phyloP scores from a whole-genome alignment of 23 red algal species.

The Agarophyton chilense region DNA sequence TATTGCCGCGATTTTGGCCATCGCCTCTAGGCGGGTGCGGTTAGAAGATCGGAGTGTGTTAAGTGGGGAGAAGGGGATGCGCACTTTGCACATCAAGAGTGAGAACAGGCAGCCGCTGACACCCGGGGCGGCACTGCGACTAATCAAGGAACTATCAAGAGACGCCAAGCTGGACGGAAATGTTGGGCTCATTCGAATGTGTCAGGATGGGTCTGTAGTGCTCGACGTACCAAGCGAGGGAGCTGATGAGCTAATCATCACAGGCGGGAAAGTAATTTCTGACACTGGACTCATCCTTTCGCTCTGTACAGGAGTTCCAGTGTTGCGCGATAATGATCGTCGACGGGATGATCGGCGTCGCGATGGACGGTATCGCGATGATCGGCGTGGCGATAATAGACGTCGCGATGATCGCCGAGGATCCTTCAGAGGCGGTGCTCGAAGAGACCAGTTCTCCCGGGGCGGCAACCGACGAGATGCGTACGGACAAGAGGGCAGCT shows the following conservation, averaged over 20 bases:
- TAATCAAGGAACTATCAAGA: constrained; percentile 66
- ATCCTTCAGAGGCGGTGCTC: neutral
- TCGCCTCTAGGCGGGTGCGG: constrained; percentile 64
- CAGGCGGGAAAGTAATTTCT: constrained; percentile 19
- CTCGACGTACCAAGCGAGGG: constrained; percentile 78
- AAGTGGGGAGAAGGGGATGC: constrained; percentile 82
- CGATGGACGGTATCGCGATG: constrained; percentile 30
- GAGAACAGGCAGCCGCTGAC: neutral
- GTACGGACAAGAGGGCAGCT: neutral
- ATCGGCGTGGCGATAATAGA: neutral
- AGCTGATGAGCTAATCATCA: constrained; percentile 44
- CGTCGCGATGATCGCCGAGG: constrained; percentile 40
- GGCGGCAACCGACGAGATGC: constrained; percentile 34
- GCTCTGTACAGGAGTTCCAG: constrained; percentile 45
- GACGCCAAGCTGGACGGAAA: constrained; percentile 25
- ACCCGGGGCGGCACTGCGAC: constrained; percentile 57
- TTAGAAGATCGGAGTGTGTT: constrained; percentile 80
- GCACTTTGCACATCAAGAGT: constrained; percentile 71
- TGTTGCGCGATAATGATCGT: constrained; percentile 29
- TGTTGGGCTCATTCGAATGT: constrained; percentile 86
- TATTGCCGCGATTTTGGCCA: constrained; percentile 82
- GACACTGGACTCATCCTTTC: constrained; percentile 19
- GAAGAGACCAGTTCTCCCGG: neutral
- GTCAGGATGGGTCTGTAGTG: constrained; percentile 72
- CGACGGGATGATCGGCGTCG: constrained; percentile 16